These are phyloP conservation scores for Aspergillus sp. DNA, from an alignment of 2,329 filamentous ascomycete species.

Conservation along the genomic window DNA sequence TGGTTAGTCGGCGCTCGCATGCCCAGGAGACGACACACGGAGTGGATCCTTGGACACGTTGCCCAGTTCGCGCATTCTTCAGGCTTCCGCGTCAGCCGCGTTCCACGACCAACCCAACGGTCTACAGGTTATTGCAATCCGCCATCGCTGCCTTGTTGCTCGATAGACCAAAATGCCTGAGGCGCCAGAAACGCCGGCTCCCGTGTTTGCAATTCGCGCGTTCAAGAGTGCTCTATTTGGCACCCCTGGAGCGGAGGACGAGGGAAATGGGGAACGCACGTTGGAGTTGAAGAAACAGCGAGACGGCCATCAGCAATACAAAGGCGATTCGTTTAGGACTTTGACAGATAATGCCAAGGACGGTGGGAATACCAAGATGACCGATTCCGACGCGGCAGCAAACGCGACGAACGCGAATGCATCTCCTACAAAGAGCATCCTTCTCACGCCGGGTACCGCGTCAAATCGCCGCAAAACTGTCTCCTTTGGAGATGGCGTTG, in stretches of 20 bases:
- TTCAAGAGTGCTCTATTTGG: constrained; percentile 58
- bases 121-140: no score
- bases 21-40: no score
- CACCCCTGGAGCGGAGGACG: constrained; percentile 47
- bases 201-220: constrained; percentile 57
- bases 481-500: constrained; percentile 49
- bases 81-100: no score
- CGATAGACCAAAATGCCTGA: constrained; percentile 44
- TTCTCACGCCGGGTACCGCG: constrained; percentile 54
- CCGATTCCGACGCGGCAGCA: constrained; percentile 15
- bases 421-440: constrained; percentile 53
- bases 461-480: constrained; percentile 51
- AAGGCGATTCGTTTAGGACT: constrained; percentile 13
- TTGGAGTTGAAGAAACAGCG: constrained; percentile 8
- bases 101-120: not conserved
- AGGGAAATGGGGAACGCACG: constrained; percentile 16
- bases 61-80: constrained; percentile 18
- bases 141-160: constrained; percentile 2
- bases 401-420: constrained; percentile 24
- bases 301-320: constrained; percentile 11
- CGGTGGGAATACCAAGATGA: constrained; percentile 11
- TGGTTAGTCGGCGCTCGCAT: no score
- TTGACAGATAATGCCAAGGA: constrained; percentile 12
- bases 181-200: constrained; percentile 55
- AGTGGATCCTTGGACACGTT: constrained; percentile 25